These are phyloP conservation scores for Fusarium domesticum DNA, from an alignment of 2,329 filamentous ascomycete genomes.

Conservation along the genomic window DNA sequence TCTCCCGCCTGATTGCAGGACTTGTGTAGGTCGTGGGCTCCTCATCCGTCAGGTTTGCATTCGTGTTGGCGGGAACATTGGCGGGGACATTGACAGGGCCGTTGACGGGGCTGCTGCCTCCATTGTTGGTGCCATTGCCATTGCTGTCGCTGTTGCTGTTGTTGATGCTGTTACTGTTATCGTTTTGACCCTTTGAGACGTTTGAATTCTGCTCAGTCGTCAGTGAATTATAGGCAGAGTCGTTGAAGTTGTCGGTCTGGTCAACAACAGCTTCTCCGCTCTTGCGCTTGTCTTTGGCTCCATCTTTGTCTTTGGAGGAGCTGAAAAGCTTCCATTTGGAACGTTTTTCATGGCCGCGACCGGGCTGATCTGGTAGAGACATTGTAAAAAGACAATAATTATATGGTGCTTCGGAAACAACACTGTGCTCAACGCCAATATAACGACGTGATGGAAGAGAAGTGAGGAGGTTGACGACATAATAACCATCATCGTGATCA, in stretches of 20 bases:
- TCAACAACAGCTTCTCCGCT: slow-evolving; percentile 9
- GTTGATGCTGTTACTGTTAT: not conserved
- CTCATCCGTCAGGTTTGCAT: not conserved
- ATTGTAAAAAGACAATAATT: too few relatives aligned
- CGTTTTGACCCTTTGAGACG: slow-evolving; percentile 5
- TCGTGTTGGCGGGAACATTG: not conserved
- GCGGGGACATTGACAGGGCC: not conserved
- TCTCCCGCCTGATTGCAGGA: slow-evolving; percentile 15
- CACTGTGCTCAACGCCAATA: too few relatives aligned
- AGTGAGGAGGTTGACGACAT: too few relatives aligned
- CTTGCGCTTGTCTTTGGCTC: slow-evolving; percentile 11
- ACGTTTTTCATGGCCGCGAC: slow-evolving; percentile 16
- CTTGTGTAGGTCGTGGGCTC: slow-evolving; percentile 7
- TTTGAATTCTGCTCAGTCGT: slow-evolving; percentile 20
- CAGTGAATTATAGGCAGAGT: slow-evolving; percentile 26
- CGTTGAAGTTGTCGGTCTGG: slow-evolving; percentile 7
- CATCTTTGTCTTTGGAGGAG: slow-evolving; percentile 24
- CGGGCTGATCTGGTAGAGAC: slow-evolving; percentile 11
- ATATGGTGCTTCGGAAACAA: too few relatives aligned
- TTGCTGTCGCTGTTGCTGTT: slow-evolving; percentile 4
- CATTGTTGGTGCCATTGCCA: not conserved
- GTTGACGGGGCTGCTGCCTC: not conserved
- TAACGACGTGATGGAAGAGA: too few relatives aligned
- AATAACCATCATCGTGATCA: not conserved
- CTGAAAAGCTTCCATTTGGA: slow-evolving; percentile 28